A percentile compares a stretch with the other conserved stretches of the same genome.
phyloP scores from a whole-genome alignment of 352 stramenopile genomes.

The Pythium insidiosum region DNA sequence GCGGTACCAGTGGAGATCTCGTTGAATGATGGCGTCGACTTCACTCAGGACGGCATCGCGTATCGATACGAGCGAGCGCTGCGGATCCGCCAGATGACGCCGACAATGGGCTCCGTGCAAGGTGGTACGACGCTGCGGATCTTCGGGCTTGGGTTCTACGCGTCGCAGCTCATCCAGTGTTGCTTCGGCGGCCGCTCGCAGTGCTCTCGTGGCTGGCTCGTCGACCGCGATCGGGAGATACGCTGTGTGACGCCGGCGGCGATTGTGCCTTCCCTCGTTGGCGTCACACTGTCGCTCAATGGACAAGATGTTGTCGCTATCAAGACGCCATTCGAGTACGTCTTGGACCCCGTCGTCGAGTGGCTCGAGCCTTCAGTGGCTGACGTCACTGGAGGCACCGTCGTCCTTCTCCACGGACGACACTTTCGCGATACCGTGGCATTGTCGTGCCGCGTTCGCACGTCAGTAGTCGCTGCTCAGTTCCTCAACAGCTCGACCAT shows the following conservation, averaged over 20 bases:
- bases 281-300: conserved; percentile 69
- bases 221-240: too few relatives aligned
- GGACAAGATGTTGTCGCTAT: conserved; percentile 52
- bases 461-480: not conserved
- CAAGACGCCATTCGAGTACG: conserved; percentile 52
- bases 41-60: conserved; percentile 47
- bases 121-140: conserved; percentile 29
- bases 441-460: conserved; percentile 25
- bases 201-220: conserved; percentile 29
- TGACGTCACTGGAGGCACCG: conserved; percentile 39
- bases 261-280: too few relatives aligned
- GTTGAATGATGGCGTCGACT: conserved; percentile 87
- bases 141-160: conserved; percentile 16
- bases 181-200: not conserved
- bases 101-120: conserved; percentile 18
- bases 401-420: conserved; percentile 45
- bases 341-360: conserved; percentile 31
- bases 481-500: not conserved
- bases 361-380: conserved; percentile 29
- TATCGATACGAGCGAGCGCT: conserved; percentile 53
- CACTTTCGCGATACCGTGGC: conserved; percentile 44
- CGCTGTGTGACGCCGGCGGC: too few relatives aligned
- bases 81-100: conserved; percentile 37
- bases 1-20: conserved; percentile 55
- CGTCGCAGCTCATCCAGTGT: conserved; percentile 1